These are phyloP conservation scores for Hygrocybe coccinea DNA, from an alignment of 768 basidiomycete species.

Conservation along the genomic window DNA sequence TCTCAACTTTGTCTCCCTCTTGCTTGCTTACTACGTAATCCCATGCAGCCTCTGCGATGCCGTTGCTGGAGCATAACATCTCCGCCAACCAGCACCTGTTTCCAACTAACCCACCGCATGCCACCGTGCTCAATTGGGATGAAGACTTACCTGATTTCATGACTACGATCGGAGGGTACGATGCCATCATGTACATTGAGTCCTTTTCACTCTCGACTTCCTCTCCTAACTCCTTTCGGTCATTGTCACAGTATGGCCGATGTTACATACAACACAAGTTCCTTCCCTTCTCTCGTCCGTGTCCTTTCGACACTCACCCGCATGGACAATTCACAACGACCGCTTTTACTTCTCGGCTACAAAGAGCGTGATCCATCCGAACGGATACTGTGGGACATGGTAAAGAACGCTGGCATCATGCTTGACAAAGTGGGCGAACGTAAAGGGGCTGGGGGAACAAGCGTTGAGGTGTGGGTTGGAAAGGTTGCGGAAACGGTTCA, in stretches of 20 bases:
- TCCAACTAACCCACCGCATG: constrained; percentile 26
- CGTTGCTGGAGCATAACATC: constrained; percentile 72
- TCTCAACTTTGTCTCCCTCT: neutral
- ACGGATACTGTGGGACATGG: constrained; percentile 66
- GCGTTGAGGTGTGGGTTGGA: constrained; percentile 71
- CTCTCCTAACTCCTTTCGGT: neutral
- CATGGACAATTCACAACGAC: constrained; percentile 24
- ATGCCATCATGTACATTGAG: constrained; percentile 72
- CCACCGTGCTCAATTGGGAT: constrained; percentile 67
- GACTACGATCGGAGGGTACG: constrained; percentile 36
- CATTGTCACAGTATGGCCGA: constrained; percentile 72
- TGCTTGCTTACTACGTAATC: neutral
- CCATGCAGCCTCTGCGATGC: constrained; percentile 70
- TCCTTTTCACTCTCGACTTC: neutral
- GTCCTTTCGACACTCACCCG: constrained; percentile 54
- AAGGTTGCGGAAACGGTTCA: neutral
- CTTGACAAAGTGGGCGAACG: constrained; percentile 54
- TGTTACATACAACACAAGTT: constrained; percentile 84
- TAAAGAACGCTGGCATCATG: constrained; percentile 44
- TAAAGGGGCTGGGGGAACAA: constrained; percentile 55
- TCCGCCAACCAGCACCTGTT: constrained; percentile 37
- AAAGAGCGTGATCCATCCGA: constrained; percentile 81
- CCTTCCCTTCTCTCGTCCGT: constrained; percentile 72
- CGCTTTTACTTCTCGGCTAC: constrained; percentile 68
- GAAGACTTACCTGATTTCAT: constrained; percentile 47